Base-by-base conservation (phyloP, 2,329 filamentous ascomycete species). In the Pseudogymnoascus sp. region DNA sequence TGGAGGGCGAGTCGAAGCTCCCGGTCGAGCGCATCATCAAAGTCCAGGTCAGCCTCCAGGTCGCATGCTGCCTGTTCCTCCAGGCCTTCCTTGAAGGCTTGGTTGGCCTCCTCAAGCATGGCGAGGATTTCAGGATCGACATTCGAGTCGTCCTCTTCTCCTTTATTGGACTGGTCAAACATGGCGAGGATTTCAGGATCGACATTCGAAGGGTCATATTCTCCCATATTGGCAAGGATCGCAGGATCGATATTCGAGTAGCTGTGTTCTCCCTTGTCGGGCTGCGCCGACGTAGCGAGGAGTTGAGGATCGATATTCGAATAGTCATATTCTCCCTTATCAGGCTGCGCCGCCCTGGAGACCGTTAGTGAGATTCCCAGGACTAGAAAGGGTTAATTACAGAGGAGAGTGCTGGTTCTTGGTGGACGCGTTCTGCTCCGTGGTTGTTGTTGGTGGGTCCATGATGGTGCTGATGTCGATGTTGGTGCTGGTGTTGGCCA, bases 121-220 rank as follows among this genome's bases (percentile, higher is more conserved):
- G 49, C 28, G 49, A 55, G 49, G 28, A 55, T 33, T 55, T 55
- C 49, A 33, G 49, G 49, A 33, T 55, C 49, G n/a, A 55, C 14
- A 9, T 55, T 16, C n/a, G 9, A 12, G 9, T 55, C 7, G 9
- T 55, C 28, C 14, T 55, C 45, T 55, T 12, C 3, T 23, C 5
- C 49, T 18, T 18, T 16, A 9, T 55, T 18, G 9, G 49, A n/a
- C 25, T 55, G 25, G 5, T 33, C 49, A 16, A 55, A 28, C 49
- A 55, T 55, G n/a, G 49, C 16, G 49, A 55, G 49, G 28, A 55
- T 18, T 55, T 55, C 49, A 33, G 49, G 49, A 33, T 55, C 49
- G n/a, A 55, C n/a, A 5, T 55, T 16, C 9, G 5, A 12, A 5
- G 33, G 2, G 9, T 55, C 28, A 9, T 55, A 28, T 33, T 31